Evolutionary conservation across 371 early-diverging fungal species (phyloP).

Genomic region (Gilbertella persicaria): DNA sequence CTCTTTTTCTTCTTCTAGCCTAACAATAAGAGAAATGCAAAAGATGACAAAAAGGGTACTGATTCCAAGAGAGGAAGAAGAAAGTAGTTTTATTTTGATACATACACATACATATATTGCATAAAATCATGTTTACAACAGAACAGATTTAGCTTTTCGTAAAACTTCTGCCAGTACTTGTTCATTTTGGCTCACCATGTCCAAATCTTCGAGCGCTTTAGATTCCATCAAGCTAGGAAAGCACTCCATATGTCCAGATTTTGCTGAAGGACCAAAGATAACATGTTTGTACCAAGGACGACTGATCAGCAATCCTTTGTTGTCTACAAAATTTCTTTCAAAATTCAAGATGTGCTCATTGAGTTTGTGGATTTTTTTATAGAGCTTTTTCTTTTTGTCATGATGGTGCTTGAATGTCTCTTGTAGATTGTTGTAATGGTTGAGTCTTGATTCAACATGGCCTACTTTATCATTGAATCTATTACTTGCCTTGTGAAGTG

Average conservation of each 20-base stretch:
- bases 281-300: constrained; percentile 66
- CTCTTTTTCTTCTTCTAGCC: neutral
- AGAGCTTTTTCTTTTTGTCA: constrained; percentile 12
- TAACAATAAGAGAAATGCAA: constrained; percentile 5
- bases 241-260: constrained; percentile 43
- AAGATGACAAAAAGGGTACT: constrained; percentile 11
- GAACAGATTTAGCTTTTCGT: constrained; percentile 8
- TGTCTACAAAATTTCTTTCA: constrained; percentile 57
- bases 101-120: too few species aligned
- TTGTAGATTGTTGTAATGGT: neutral
- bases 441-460: too few species aligned
- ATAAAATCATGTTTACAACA: too few species aligned
- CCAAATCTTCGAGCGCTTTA: neutral
- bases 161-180: neutral
- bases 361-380: constrained; percentile 21
- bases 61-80: constrained; percentile 19
- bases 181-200: constrained; percentile 2
- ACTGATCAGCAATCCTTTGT: constrained; percentile 43
- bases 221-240: constrained; percentile 54
- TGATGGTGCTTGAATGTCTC: neutral
- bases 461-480: constrained; percentile 1
- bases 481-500: neutral
- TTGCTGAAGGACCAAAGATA: constrained; percentile 54
- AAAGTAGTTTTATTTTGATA: too few species aligned
- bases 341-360: constrained; percentile 51